These are phyloP conservation scores for Cicer cuneatum DNA, from an alignment of 306 rosid genomes.

Conservation along the genomic window DNA sequence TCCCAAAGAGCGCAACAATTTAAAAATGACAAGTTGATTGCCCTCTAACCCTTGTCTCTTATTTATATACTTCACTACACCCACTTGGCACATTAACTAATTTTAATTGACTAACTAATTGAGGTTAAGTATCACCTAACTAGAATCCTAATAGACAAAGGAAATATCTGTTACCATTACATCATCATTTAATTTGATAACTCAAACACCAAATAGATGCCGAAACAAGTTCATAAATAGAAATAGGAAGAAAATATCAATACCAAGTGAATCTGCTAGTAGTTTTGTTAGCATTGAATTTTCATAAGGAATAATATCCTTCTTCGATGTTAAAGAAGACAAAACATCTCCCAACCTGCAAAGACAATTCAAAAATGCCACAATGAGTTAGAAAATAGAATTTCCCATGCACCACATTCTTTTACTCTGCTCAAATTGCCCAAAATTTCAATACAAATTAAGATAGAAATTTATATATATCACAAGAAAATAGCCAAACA, in stretches of 20 bases:
- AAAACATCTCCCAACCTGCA: constrained; percentile 64
- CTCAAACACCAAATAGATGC: constrained; percentile 20
- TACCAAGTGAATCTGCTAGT: constrained; percentile 61
- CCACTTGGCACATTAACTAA: not conserved
- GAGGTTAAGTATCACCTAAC: not conserved
- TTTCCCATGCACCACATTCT: constrained; percentile 12
- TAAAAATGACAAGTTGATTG: not conserved
- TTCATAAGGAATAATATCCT: constrained; percentile 52
- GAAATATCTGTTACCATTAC: not conserved
- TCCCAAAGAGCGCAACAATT: not conserved
- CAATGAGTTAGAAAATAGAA: constrained; percentile 31
- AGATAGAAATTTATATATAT: constrained; percentile 14
- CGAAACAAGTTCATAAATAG: constrained; percentile 34
- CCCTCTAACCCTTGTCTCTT: constrained; percentile 17
- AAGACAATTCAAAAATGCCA: constrained; percentile 37
- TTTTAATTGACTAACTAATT: not conserved
- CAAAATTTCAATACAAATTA: constrained; percentile 26
- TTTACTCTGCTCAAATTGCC: constrained; percentile 40
- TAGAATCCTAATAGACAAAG: constrained; percentile 23
- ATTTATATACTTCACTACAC: constrained; percentile 16
- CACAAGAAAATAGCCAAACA: constrained; percentile 18
- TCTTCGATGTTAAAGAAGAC: constrained; percentile 58
- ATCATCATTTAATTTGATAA: constrained; percentile 21
- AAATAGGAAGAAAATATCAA: constrained; percentile 37
- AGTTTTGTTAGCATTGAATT: constrained; percentile 55